Conservation (phyloP, 2,329 filamentous ascomycete genomes). For the Mycosphaerella arachidis region DNA sequence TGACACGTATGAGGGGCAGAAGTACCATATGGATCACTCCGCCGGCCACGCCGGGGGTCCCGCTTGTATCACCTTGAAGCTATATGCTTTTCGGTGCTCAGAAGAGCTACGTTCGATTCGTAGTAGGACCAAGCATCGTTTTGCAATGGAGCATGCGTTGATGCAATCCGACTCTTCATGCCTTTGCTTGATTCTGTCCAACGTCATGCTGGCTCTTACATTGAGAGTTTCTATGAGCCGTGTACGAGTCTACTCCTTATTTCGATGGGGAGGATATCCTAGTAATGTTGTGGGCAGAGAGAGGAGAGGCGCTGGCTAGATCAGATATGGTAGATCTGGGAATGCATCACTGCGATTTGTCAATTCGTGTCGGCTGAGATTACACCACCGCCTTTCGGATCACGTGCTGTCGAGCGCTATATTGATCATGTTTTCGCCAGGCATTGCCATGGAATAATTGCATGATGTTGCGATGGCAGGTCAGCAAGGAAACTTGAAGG, state of each 20-base stretch:
- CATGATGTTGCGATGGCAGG: background rate
- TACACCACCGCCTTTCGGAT: too few relatives aligned
- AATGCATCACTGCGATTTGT: too few relatives aligned
- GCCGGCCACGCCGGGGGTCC: background rate
- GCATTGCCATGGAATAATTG: background rate
- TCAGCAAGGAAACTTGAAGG: background rate
- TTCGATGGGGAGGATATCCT: too few relatives aligned
- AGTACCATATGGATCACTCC: background rate
- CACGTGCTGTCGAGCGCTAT: too few relatives aligned
- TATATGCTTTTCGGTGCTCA: background rate
- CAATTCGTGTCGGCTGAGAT: too few relatives aligned
- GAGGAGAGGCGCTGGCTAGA: too few relatives aligned
- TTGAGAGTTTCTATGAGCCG: background rate
- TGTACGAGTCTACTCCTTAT: too few relatives aligned
- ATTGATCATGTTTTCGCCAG: background rate
- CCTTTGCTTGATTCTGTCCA: background rate
- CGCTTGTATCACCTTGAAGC: background rate
- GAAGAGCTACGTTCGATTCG: constrained; percentile 1
- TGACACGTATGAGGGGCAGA: background rate
- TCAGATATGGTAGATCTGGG: too few relatives aligned
- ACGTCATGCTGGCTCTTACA: background rate
- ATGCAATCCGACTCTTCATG: background rate
- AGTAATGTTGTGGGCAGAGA: too few relatives aligned
- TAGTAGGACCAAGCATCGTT: background rate
- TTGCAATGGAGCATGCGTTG: background rate